phyloP scores from a whole-genome alignment of 2,329 filamentous ascomycete species.

The Cryoendolithus antarcticus region DNA sequence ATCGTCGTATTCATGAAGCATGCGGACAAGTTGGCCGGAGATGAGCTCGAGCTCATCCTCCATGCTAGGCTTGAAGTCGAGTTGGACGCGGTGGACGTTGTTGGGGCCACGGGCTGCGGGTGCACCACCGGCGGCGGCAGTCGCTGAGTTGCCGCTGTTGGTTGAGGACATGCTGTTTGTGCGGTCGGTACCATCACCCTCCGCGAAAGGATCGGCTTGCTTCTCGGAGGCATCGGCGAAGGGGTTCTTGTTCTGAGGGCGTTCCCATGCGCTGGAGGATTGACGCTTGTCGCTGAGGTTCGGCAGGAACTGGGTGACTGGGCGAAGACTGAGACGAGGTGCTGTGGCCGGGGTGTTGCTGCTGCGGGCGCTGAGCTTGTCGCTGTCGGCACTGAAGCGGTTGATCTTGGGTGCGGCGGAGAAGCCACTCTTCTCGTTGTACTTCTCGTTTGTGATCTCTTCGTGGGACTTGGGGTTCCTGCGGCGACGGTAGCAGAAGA shows the following conservation, averaged over 20 bases:
- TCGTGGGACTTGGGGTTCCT: constrained; percentile 44
- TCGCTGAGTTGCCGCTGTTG: constrained; percentile 14
- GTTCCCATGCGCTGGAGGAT: constrained; percentile 30
- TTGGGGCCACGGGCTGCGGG: constrained; percentile 33
- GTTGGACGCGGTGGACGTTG: constrained; percentile 81
- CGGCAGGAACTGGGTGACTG: constrained; percentile 72
- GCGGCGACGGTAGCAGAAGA: constrained; percentile 62
- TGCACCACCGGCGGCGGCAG: constrained; percentile 27
- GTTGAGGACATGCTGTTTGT: constrained; percentile 8
- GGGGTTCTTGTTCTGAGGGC: constrained; percentile 21
- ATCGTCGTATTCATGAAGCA: constrained; percentile 95
- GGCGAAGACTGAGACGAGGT: constrained; percentile 73
- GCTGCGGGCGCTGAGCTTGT: constrained; percentile 23
- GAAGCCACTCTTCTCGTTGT: constrained; percentile 28
- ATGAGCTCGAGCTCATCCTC: constrained; percentile 78
- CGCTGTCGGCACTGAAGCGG: constrained; percentile 14
- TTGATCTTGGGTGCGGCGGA: constrained; percentile 7
- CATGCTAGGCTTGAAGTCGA: constrained; percentile 88
- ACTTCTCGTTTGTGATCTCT: constrained; percentile 16
- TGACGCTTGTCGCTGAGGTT: constrained; percentile 39
- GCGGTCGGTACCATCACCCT: constrained; percentile 10
- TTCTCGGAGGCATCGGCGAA: constrained; percentile 25
- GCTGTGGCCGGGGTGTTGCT: constrained; percentile 43
- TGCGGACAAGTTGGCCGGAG: constrained; percentile 70
- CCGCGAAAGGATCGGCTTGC: constrained; percentile 20